Conservation (phyloP, 2,329 filamentous ascomycete genomes). For the Albifimbria verrucaria region DNA sequence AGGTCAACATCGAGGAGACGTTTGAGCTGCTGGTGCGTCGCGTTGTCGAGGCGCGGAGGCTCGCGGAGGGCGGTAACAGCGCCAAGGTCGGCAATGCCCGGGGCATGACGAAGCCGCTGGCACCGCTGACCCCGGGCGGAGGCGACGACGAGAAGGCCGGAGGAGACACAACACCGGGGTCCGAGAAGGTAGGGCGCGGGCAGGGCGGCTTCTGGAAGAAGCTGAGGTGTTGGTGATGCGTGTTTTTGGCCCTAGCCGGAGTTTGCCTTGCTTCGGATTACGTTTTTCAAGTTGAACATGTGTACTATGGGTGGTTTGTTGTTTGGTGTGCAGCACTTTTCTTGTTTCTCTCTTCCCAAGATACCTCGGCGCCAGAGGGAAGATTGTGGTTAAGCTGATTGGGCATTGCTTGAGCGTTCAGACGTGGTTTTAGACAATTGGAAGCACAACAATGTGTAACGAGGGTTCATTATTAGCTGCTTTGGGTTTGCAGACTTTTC, state of each 20-base stretch:
- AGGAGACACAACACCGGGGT: slow-evolving; percentile 41
- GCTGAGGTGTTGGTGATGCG: slow-evolving; percentile 50
- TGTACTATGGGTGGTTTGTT: neutral
- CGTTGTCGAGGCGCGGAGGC: slow-evolving; percentile 54
- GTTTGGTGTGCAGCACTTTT: neutral
- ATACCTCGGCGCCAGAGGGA: slow-evolving; percentile 21
- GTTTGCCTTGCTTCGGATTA: no score
- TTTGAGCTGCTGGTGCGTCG: slow-evolving; percentile 68
- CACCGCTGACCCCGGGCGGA: slow-evolving; percentile 45
- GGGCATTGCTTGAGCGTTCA: neutral
- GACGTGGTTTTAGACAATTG: neutral
- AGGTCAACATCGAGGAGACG: slow-evolving; percentile 87
- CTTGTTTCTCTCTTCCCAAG: slow-evolving; percentile 19
- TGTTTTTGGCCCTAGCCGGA: neutral
- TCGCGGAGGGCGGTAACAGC: slow-evolving; percentile 43
- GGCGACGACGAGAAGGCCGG: slow-evolving; percentile 41
- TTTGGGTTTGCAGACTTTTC: no score
- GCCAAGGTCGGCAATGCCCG: slow-evolving; percentile 42
- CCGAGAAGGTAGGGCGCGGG: slow-evolving; percentile 37
- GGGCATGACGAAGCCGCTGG: slow-evolving; percentile 57
- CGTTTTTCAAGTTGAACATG: no score
- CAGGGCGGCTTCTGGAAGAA: slow-evolving; percentile 52
- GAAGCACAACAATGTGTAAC: no score
- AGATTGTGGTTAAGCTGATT: neutral
- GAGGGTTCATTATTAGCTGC: no score